Base-by-base conservation (phyloP, 305 asterid species). In the Stenogyne calaminthoides region DNA sequence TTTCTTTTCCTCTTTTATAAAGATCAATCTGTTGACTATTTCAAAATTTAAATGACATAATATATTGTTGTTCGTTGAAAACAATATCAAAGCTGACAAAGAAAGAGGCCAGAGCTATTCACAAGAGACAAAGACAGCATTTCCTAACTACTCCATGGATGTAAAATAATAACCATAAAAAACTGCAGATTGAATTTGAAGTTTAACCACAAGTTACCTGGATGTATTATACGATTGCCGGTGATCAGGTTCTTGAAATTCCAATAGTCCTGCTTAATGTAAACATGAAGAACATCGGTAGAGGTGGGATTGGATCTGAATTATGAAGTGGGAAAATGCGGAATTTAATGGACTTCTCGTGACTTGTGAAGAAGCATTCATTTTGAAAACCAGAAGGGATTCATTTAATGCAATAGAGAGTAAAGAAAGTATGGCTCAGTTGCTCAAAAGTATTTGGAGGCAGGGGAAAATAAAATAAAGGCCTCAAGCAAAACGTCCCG, bases 321-420 rank as follows among this genome's bases (percentile, higher is more conserved):
- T 16, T 69, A 39, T 60, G 20, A 27, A 69, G 72, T 61, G 36
- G 16, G 34, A 29, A 46, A n/a, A n/a, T n/a, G n/a, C n/a, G n/a
- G n/a, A n/a, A n/a, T n/a, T n/a, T 40, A 78, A 78, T 81, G 80
- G 79, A 87, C 19, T 73, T 84, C 89, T 81, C 89, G 95, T 88
- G 95, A 82, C 6, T 61, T 46, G 74, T 60, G 20, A 60, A 70
- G 54, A 22, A 77, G 47, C 49, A 72, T 83, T 77, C 76, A 72
- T 83, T 78, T 76, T 71, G 71, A 75, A 44, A 73, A 42, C 62
- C 1, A 36, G 7, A 64, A n/a, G 49, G 51, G 80, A 63, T 76
- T 76, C 77, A 83, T 65, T 88, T 34, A 91, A 84, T 89, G 89
- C 83, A 67, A 70, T 42, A 29, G 59, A 61, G 76, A 52, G 37